A percentile compares a stretch with the other conserved stretches of the same genome.
Conservation (phyloP, 306 rosid genomes). For the Cucumis hystrix region DNA sequence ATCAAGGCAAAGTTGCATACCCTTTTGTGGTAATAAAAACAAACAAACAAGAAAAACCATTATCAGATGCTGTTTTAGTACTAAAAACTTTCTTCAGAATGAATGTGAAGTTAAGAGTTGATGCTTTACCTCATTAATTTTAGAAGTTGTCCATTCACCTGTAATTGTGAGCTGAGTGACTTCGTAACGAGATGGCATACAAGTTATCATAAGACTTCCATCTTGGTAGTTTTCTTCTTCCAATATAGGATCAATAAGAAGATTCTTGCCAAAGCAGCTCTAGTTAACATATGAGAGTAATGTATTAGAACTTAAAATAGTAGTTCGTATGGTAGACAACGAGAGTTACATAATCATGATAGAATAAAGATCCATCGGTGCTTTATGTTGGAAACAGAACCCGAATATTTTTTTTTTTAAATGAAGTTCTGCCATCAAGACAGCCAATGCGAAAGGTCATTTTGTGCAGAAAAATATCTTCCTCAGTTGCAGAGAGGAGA, state of each 20-base stretch:
- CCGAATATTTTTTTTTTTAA: no score
- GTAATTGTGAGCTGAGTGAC: conserved; percentile 83
- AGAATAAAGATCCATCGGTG: not conserved
- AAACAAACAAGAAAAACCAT: not conserved
- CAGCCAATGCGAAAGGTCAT: not conserved
- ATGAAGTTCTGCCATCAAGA: not conserved
- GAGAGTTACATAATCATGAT: not conserved
- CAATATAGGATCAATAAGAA: conserved; percentile 62
- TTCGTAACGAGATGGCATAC: conserved; percentile 91
- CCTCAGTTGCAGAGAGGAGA: not conserved
- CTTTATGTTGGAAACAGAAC: not conserved
- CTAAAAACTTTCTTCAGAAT: not conserved
- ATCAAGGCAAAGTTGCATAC: conserved; percentile 82
- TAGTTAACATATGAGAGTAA: conserved; percentile 16
- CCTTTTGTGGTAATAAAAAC: conserved; percentile 28
- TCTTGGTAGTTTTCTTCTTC: conserved; percentile 96
- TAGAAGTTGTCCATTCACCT: conserved; percentile 85
- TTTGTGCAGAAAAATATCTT: not conserved
- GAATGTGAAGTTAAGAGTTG: not conserved
- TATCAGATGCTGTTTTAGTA: not conserved
- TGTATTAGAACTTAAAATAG: not conserved
- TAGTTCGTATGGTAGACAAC: not conserved
- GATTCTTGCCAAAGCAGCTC: conserved; percentile 76
- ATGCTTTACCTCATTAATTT: conserved; percentile 31
- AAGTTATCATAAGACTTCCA: conserved; percentile 73